Evolutionary conservation across 179 eudicot species (phyloP).

Genomic region (Beta corolliflora): DNA sequence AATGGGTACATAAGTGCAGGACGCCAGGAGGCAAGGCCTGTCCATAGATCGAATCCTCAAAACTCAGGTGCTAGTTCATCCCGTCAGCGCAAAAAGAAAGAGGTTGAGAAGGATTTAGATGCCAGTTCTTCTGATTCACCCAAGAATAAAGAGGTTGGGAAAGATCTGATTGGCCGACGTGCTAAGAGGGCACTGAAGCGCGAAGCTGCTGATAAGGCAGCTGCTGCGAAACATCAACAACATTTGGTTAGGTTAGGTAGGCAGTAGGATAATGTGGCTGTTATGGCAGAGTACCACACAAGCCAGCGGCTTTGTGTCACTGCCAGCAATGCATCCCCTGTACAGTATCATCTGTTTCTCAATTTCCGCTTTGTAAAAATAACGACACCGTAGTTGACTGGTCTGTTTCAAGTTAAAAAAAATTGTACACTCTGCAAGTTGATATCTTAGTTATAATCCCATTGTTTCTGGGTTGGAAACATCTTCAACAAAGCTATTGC

Average conservation of each 20-base stretch:
- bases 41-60: slow-evolving; percentile 35
- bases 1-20: slow-evolving; percentile 75
- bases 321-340: slow-evolving; percentile 28
- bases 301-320: slow-evolving; percentile 27
- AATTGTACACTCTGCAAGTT: slow-evolving; percentile 10
- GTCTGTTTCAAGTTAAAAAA: slow-evolving; percentile 16
- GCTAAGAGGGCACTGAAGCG: slow-evolving; percentile 94
- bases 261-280: slow-evolving; percentile 32
- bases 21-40: slow-evolving; percentile 79
- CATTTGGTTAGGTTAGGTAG: slow-evolving; percentile 73
- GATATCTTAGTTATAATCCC: slow-evolving; percentile 14
- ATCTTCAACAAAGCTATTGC: slow-evolving; percentile 14
- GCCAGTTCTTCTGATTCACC: slow-evolving; percentile 60
- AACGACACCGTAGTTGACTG: slow-evolving; percentile 33
- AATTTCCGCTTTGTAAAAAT: slow-evolving; percentile 31
- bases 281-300: slow-evolving; percentile 13
- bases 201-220: slow-evolving; percentile 92
- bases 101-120: slow-evolving; percentile 37
- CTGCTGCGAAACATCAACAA: slow-evolving; percentile 82
- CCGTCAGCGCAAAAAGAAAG: slow-evolving; percentile 64
- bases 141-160: slow-evolving; percentile 57
- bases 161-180: slow-evolving; percentile 66
- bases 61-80: slow-evolving; percentile 55
- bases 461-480: neutral
- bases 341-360: slow-evolving; percentile 34